Evolutionary conservation across 108 stramenopile genomes (phyloP).

Genomic region (Cyclotella distinguenda): DNA sequence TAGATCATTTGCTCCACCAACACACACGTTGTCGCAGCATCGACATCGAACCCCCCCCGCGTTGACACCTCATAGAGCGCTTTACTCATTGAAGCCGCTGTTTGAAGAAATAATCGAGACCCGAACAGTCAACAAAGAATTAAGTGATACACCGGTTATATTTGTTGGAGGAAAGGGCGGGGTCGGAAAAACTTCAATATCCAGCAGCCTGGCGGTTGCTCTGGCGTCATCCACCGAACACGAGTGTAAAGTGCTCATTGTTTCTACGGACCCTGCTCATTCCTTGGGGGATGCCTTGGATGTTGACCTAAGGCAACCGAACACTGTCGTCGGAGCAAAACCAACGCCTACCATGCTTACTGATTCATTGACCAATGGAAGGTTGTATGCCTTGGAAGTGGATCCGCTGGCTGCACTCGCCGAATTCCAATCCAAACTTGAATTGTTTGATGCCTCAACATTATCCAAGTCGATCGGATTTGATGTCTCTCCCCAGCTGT

Average conservation of each 20-base stretch:
- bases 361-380: conserved; percentile 68
- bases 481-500: conserved; percentile 50
- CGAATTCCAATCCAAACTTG: conserved; percentile 64
- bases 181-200: conserved; percentile 82
- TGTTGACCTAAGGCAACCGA: conserved; percentile 51
- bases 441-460: conserved; percentile 67
- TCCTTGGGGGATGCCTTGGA: conserved; percentile 92
- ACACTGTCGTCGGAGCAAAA: not conserved
- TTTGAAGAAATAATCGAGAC: conserved; percentile 2
- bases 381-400: conserved; percentile 81
- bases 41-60: conserved; percentile 49
- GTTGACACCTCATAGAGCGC: conserved; percentile 46
- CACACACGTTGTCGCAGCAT: conserved; percentile 14
- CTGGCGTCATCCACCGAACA: conserved; percentile 61
- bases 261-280: conserved; percentile 98
- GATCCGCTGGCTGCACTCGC: conserved; percentile 77
- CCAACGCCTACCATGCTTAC: conserved; percentile 60
- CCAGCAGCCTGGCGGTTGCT: conserved; percentile 80
- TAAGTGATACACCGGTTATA: conserved; percentile 1
- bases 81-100: conserved; percentile 10
- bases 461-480: conserved; percentile 62
- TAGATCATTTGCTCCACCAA: too few species aligned
- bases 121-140: not conserved
- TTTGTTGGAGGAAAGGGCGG: conserved; percentile 27
- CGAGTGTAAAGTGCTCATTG: conserved; percentile 80